Conservation (phyloP, 305 asterid species). For the Fraxinus velutina region DNA sequence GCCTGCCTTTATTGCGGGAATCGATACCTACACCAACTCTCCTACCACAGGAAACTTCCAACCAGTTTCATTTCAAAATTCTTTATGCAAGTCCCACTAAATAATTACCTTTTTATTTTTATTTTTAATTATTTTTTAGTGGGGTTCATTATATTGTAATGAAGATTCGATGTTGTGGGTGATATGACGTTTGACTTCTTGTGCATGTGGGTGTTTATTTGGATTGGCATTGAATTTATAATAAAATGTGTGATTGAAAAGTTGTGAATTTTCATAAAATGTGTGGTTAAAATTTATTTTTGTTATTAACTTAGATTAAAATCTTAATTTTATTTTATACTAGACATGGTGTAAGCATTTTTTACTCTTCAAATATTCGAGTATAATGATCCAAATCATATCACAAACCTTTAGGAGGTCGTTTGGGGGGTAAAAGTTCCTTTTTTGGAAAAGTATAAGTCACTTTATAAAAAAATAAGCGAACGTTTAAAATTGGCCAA, state of each 20-base stretch:
- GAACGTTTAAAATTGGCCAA: neutral
- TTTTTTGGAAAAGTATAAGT: neutral
- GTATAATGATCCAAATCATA: neutral
- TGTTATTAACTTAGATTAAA: neutral
- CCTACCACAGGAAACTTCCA: neutral
- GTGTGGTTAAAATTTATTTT: neutral
- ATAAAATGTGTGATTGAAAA: too few relatives aligned
- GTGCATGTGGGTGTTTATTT: neutral
- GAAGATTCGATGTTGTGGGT: neutral
- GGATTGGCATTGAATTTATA: neutral
- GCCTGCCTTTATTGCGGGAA: slow-evolving; percentile 3
- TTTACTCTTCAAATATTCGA: neutral
- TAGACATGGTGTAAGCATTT: neutral
- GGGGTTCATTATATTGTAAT: neutral
- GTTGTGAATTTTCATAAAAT: neutral
- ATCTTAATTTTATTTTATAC: neutral
- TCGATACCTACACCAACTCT: neutral
- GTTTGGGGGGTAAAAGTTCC: neutral
- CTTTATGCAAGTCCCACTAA: neutral
- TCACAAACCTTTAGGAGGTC: neutral
- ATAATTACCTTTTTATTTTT: neutral
- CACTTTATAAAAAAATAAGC: neutral
- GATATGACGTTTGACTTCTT: neutral
- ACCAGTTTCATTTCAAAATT: neutral
- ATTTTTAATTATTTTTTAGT: neutral